These are phyloP conservation scores for Wallacemonas sp. DNA, from an alignment of 208 protist genomes.

Conservation along the genomic window DNA sequence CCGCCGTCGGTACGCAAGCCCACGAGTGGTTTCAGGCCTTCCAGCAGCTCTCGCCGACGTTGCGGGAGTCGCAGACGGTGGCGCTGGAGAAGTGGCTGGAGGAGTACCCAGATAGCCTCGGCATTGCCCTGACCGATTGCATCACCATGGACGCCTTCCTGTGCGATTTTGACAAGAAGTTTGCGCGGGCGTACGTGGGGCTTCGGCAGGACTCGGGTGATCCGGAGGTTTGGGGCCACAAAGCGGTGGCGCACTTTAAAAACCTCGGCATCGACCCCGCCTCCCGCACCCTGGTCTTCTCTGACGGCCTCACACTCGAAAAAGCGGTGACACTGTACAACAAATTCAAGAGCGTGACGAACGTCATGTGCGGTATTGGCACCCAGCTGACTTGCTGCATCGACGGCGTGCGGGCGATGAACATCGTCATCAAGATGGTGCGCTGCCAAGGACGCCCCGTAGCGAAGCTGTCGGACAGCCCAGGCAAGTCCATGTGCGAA, in stretches of 20 bases:
- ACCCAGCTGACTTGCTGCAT: slow-evolving; percentile 88
- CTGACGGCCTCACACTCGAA: slow-evolving; percentile 81
- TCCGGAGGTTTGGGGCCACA: slow-evolving; percentile 70
- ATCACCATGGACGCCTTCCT: slow-evolving; percentile 91
- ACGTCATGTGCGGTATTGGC: slow-evolving; percentile 84
- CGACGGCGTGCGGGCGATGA: slow-evolving; percentile 64
- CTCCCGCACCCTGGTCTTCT: slow-evolving; percentile 84
- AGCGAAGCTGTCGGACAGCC: slow-evolving; percentile 86
- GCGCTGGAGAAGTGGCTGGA: slow-evolving; percentile 75
- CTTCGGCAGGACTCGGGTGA: slow-evolving; percentile 86
- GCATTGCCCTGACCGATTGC: slow-evolving; percentile 88
- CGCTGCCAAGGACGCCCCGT: slow-evolving; percentile 84
- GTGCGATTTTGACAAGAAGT: slow-evolving; percentile 58
- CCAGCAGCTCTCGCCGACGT: slow-evolving; percentile 73
- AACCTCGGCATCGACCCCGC: slow-evolving; percentile 71
- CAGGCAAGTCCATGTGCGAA: slow-evolving; percentile 76
- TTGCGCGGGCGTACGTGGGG: slow-evolving; percentile 64
- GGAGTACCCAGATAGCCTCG: slow-evolving; percentile 82
- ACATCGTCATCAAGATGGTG: slow-evolving; percentile 92
- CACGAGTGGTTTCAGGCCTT: slow-evolving; percentile 93
- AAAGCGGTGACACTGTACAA: slow-evolving; percentile 58
- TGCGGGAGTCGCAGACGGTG: slow-evolving; percentile 68
- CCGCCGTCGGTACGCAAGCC: slow-evolving; percentile 79
- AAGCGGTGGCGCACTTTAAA: slow-evolving; percentile 80
- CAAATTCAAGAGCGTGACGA: slow-evolving; percentile 52